Evolutionary conservation across 768 basidiomycete genomes (phyloP), one percentile per base, ranked within the genome.

Genomic region (Amanita polypyramis): DNA sequence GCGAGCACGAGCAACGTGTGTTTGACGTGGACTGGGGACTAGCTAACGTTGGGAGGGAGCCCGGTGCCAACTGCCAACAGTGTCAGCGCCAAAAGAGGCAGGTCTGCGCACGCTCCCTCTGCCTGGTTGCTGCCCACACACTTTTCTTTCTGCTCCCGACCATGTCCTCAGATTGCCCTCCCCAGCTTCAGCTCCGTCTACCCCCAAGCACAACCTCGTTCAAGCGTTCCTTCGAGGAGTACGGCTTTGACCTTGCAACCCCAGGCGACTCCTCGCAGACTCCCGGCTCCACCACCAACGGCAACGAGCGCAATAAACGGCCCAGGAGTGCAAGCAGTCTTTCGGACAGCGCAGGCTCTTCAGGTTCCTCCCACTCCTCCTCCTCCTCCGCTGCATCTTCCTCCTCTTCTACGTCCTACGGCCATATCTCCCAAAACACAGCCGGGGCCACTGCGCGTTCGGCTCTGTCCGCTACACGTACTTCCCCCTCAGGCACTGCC

Each of bases 151-250:
- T n/a, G n/a, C n/a, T n/a, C n/a, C n/a, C n/a, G n/a, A n/a, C 58
- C 60, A 71, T 71, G 69, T 65, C 68, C 51, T 64, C 65, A 27
- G 64, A 61, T 47, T 69, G 66, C 54, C 71, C 76, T 23, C 76
- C 76, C 5, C 76, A 77, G 51, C 65, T 78, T 2, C 73, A 74
- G 33, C 70, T 79, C 12, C 64, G 72, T n/a, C 61, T 78, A 6
- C 69, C 74, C n/a, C 55, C 70, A 1, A 68, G 59, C 47, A 67
- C 74, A 1, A 73, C 74, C 0, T 76, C 75, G 14, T 79, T 80
- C 65, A 80, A 80, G 55, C 70, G 77, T 39, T 75, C 77, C 11
- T 80, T 80, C 58, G 69, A 76, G 47, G 70, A 78, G 55, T 77
- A 74, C 52, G 75, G 74, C 25, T 74, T 76, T 51, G 76, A 79